A percentile compares a stretch with the other conserved stretches of the same genome.
Conservation (phyloP, 805 yeast genomes). For the Blastobotrys robertii region DNA sequence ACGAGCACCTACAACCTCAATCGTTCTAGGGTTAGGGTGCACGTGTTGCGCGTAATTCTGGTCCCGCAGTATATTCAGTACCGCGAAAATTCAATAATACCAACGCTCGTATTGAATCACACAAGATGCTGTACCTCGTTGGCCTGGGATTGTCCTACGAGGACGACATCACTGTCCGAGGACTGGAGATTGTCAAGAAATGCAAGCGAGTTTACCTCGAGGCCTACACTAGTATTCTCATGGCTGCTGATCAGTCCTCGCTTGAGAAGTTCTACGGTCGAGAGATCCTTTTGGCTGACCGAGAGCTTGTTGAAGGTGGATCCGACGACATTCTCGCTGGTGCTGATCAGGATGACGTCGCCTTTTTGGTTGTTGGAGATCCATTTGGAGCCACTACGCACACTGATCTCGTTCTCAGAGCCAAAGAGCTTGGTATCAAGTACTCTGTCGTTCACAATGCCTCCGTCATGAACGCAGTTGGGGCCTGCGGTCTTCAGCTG, state of each 20-base stretch:
- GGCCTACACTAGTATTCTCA: conserved; percentile 88
- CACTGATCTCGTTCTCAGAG: conserved; percentile 86
- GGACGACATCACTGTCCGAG: conserved; percentile 88
- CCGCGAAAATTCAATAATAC: background rate
- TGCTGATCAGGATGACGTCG: conserved; percentile 76
- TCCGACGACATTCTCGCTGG: conserved; percentile 71
- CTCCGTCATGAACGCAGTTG: conserved; percentile 96
- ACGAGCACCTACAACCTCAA: background rate
- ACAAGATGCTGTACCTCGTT: conserved; percentile 70
- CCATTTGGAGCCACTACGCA: conserved; percentile 98
- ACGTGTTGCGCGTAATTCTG: background rate
- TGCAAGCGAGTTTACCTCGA: conserved; percentile 91
- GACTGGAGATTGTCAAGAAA: conserved; percentile 70
- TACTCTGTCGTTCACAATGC: conserved; percentile 90
- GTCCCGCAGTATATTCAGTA: background rate
- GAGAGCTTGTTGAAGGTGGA: conserved; percentile 88
- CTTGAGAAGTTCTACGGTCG: conserved; percentile 80
- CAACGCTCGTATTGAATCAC: background rate
- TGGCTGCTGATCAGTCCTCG: conserved; percentile 76
- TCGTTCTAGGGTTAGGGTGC: conserved; percentile 1
- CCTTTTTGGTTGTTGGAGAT: conserved; percentile 94
- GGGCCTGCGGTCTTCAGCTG: conserved; percentile 92
- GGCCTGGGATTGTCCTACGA: conserved; percentile 89
- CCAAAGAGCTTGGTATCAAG: conserved; percentile 69
- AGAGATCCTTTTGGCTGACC: conserved; percentile 78